phyloP scores from a whole-genome alignment of 768 basidiomycete species.

The Guyanaporus albipodus region DNA sequence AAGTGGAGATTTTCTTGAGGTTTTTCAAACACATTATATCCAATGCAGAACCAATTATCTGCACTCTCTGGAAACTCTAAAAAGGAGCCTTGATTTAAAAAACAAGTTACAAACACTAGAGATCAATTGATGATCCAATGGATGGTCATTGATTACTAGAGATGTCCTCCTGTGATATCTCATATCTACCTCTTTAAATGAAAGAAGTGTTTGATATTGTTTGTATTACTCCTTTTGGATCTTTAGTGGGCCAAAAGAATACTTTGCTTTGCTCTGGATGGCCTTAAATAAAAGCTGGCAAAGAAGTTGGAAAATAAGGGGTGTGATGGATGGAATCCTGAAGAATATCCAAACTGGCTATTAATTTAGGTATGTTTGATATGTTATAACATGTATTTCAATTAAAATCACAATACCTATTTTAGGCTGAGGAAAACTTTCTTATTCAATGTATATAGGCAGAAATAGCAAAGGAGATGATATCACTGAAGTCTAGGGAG shows the following conservation, averaged over 20 bases:
- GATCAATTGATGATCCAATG: not conserved
- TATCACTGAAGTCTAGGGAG: too few relatives aligned
- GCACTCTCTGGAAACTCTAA: too few relatives aligned
- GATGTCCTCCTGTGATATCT: not conserved
- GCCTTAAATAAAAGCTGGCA: not conserved
- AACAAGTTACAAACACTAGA: not conserved
- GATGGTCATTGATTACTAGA: slow-evolving; percentile 30
- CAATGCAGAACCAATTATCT: too few relatives aligned
- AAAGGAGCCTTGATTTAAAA: slow-evolving; percentile 8
- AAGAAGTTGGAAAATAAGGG: not conserved
- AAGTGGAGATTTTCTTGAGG: too few relatives aligned
- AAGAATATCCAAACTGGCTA: slow-evolving; percentile 39
- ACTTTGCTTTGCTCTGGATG: not conserved
- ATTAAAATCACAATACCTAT: too few relatives aligned
- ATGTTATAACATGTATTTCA: too few relatives aligned
- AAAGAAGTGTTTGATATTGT: slow-evolving; percentile 22
- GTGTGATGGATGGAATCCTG: too few relatives aligned
- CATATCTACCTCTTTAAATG: slow-evolving; percentile 28
- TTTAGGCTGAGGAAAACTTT: too few relatives aligned
- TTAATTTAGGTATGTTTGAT: slow-evolving; percentile 39
- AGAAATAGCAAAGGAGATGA: too few relatives aligned
- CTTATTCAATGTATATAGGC: too few relatives aligned
- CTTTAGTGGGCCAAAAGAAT: too few relatives aligned
- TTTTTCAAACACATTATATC: too few relatives aligned
- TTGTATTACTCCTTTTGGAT: slow-evolving; percentile 27